Evolutionary conservation across 1,284 basidiomycete genomes (phyloP).

Genomic region (Malassezia furfur): DNA sequence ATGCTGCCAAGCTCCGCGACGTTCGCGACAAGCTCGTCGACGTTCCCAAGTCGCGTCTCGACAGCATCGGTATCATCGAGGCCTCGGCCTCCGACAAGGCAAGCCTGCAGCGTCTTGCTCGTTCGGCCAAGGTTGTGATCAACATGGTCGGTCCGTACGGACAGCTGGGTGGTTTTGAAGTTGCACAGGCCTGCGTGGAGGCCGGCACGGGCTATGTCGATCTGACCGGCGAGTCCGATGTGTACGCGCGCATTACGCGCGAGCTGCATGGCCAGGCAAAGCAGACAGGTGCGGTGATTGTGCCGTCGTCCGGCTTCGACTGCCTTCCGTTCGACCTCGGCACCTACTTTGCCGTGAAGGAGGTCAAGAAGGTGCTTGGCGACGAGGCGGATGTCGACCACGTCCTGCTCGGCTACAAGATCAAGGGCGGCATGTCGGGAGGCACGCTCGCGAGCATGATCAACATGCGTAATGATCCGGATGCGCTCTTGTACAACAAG

Average conservation of each 20-base stretch:
- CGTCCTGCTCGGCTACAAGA: slow-evolving; percentile 48
- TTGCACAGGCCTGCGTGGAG: slow-evolving; percentile 54
- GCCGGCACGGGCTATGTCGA: slow-evolving; percentile 60
- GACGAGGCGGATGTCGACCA: slow-evolving; percentile 32
- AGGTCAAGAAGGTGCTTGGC: slow-evolving; percentile 51
- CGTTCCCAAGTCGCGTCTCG: slow-evolving; percentile 14
- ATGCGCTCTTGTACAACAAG: slow-evolving; percentile 58
- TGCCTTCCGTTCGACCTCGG: slow-evolving; percentile 56
- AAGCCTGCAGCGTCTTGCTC: slow-evolving; percentile 23
- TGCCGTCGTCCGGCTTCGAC: slow-evolving; percentile 64
- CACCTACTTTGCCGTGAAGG: slow-evolving; percentile 56
- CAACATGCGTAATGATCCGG: slow-evolving; percentile 49
- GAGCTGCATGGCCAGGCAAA: slow-evolving; percentile 60
- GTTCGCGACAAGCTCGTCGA: slow-evolving; percentile 19
- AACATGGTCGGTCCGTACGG: slow-evolving; percentile 38
- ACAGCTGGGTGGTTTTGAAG: slow-evolving; percentile 21
- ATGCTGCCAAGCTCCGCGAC: slow-evolving; percentile 20
- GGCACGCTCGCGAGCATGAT: slow-evolving; percentile 61
- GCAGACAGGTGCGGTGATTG: slow-evolving; percentile 61
- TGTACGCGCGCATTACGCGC: slow-evolving; percentile 53
- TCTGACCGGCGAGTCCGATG: slow-evolving; percentile 53
- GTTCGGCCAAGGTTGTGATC: slow-evolving; percentile 22
- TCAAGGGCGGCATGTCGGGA: slow-evolving; percentile 58
- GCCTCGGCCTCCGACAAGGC: slow-evolving; percentile 22
- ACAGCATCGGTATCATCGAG: slow-evolving; percentile 23